A percentile compares a stretch with the other conserved stretches of the same genome.
phyloP scores from a whole-genome alignment of 179 eudicot genomes.

The Carnegiea gigantea region DNA sequence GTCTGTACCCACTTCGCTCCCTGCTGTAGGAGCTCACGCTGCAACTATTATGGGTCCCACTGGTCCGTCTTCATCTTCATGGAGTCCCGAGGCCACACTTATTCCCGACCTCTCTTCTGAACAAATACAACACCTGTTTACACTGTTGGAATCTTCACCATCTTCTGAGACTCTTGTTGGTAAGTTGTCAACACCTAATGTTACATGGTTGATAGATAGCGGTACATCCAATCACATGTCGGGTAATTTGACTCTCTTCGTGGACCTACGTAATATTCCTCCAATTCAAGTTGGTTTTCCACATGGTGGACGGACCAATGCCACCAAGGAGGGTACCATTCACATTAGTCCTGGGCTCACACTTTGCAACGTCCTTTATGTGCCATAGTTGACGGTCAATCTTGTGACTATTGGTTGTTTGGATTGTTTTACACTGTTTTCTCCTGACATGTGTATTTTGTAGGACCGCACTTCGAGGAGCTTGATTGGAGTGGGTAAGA shows the following conservation, averaged over 20 bases:
- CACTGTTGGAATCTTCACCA: background rate
- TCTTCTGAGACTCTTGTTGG: background rate
- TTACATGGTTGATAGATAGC: background rate
- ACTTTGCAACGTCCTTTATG: background rate
- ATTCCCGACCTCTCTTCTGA: background rate
- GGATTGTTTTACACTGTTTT: background rate
- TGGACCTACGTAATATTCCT: background rate
- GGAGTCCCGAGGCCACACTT: background rate
- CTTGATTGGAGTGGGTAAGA: background rate
- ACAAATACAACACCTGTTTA: background rate
- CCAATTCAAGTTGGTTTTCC: background rate
- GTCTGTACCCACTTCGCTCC: background rate
- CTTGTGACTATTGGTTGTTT: background rate
- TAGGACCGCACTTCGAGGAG: too few species aligned
- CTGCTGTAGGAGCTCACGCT: background rate
- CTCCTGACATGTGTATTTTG: background rate
- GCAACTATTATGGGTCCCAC: background rate
- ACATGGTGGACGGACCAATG: background rate
- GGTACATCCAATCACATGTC: background rate
- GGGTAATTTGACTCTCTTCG: background rate
- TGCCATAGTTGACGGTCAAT: background rate
- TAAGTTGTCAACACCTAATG: background rate
- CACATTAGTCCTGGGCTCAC: background rate
- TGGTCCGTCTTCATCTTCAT: background rate
- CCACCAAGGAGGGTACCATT: background rate